Evolutionary conservation across 2,329 filamentous ascomycete species (phyloP), one percentile per base, ranked within the genome.

Genomic region (Trichophyton simii): DNA sequence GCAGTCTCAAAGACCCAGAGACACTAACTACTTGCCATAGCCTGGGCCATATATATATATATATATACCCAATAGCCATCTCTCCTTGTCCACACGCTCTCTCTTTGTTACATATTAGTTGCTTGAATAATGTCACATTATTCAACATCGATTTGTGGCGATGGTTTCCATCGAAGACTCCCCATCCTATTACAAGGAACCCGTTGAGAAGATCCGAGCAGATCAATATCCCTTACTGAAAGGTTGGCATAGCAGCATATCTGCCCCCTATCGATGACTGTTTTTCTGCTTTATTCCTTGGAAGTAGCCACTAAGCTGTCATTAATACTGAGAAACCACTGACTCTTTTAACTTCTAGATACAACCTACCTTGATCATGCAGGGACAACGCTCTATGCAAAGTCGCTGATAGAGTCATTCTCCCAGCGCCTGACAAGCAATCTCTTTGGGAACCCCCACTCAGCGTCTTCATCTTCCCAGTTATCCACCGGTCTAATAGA

Each of bases 381-480:
- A 0, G 92, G 91, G n/a, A 89, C 89, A n/a, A 92, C 91, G 0
- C 78, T 88, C 0, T 89, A 88, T 70, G 79, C 90, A 48, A 92
- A 87, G 72, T 91, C 88, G 34, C 75, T 94, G 25, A 85, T 97
- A 72, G 87, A 92, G 66, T 79, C 77, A 25, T 96, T 95, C 74
- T 84, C 89, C 7, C 73, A 76, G n/a, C 88, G 94, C 63, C 87
- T 96, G 81, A 86, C 86, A 28, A 78, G 82, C 3, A 88, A 85
- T 67, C 78, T 97, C 0, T 91, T 91, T 67, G 92, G 91, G 42
- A 97, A 97, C 65, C 92, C 92, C 0, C 92, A 97, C 74, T 96
- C 92, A 0, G 87, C 84, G 58, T 95, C 91, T 1, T 77, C 81
- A 13, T 87, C 91, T 2, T 95, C 92, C 0, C 89, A 94, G 69